Evolutionary conservation across 2,329 filamentous ascomycete species (phyloP), one percentile per base, ranked within the genome.

Genomic region (Dactylella cylindrospora): DNA sequence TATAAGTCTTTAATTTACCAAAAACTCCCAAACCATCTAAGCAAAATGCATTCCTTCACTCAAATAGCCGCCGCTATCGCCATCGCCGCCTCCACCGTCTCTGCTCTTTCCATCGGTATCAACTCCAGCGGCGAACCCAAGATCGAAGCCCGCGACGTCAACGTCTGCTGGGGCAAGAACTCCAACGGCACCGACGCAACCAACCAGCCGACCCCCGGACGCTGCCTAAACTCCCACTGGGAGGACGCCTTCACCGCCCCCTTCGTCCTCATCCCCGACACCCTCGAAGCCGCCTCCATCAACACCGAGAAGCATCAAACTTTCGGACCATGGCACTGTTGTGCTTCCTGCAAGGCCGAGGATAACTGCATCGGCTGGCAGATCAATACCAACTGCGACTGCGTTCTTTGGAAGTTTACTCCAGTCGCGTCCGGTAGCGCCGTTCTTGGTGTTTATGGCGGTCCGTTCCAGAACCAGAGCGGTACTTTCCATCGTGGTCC

Each of bases 11-110:
- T 47, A 17, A 33, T 45, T 3, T 45, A 29, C 20, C 20, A 26
- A 46, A 39, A 40, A 55, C 25, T 15, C n/a, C n/a, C n/a, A n/a
- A n/a, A n/a, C 33, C 23, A 29, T 22, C 23, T 28, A 43, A 29
- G 36, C 33, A 57, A 57, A 23, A 57, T 57, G 52, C 52, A 36
- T 49, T 57, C 52, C 31, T 57, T 57, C 52, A 32, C 36, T 43
- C 51, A 55, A 35, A 26, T 57, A 17, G 32, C 39, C 19, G 13
- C 50, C 23, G 43, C 52, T 31, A 23, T 50, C 44, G 44, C 52
- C 36, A 38, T 44, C 22, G 29, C 50, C 15, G 23, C 31, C 29
- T 31, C 52, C 12, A 23, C 44, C 8, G 52, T 50, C 22, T 57
- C 52, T 8, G 52, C 52, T 25, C n/a, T 9, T 13, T 44, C 52